Conservation (phyloP, 305 asterid genomes). For the Solanum hybrid region DNA sequence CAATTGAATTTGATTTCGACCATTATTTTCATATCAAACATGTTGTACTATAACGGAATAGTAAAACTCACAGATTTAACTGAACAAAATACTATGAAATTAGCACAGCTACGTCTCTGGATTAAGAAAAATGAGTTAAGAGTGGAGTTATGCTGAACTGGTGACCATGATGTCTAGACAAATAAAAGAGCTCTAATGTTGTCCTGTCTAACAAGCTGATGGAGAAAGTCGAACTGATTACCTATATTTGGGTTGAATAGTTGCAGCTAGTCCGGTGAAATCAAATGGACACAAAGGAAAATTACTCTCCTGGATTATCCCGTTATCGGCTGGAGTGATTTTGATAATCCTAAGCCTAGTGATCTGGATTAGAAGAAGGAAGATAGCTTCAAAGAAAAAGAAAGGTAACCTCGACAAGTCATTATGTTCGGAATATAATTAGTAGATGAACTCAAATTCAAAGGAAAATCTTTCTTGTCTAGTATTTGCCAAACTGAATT, state of each 20-base stretch:
- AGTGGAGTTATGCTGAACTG: background rate
- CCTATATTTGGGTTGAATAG: background rate
- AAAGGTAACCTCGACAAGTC: background rate
- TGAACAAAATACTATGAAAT: background rate
- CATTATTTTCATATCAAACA: background rate
- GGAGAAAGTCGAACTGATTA: background rate
- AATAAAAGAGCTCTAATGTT: background rate
- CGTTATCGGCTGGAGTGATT: background rate
- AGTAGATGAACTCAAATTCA: background rate
- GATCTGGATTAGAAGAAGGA: background rate
- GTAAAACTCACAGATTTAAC: background rate
- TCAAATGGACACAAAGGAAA: slow-evolving; percentile 6
- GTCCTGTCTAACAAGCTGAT: background rate
- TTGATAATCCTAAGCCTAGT: background rate
- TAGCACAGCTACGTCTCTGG: background rate
- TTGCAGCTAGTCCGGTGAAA: background rate
- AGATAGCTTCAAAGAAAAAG: background rate
- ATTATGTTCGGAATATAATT: background rate
- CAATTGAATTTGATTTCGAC: background rate
- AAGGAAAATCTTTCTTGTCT: background rate
- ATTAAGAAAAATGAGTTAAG: background rate
- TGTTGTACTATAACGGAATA: background rate
- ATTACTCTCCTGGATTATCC: background rate
- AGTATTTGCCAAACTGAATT: background rate
- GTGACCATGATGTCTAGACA: background rate